Percentiles rank a stretch among this genome's conserved stretches.
Evolutionary conservation across 228 moss, liverwort and hornwort species (phyloP).

Genomic region (Sphagnum magellanicum): DNA sequence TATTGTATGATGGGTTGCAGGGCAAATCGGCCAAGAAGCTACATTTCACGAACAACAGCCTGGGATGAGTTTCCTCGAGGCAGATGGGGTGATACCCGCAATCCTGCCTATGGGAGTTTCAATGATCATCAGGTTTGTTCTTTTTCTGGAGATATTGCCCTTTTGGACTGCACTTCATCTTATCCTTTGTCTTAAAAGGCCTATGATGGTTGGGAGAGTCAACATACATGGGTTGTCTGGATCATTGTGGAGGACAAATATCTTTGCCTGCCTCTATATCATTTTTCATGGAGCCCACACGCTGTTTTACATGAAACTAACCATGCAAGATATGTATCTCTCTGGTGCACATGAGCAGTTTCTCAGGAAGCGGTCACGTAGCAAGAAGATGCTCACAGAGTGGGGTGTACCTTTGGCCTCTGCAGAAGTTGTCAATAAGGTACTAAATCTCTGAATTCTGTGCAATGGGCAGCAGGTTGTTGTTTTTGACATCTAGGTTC

Average conservation of each 20-base stretch:
- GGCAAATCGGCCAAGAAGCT: slow-evolving; percentile 93
- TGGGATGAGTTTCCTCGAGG: slow-evolving; percentile 96
- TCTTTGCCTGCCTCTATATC: too few species aligned
- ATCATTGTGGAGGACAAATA: too few species aligned
- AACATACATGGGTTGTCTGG: too few species aligned
- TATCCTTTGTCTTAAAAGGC: background rate
- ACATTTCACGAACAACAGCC: slow-evolving; percentile 74
- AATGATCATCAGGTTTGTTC: slow-evolving; percentile 81
- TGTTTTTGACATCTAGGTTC: background rate
- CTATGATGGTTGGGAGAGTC: too few species aligned
- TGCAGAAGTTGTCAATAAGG: slow-evolving; percentile 46
- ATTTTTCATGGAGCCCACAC: too few species aligned
- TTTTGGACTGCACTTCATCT: too few species aligned
- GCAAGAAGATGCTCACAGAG: slow-evolving; percentile 79
- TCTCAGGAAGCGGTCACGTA: slow-evolving; percentile 69
- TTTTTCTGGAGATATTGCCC: background rate
- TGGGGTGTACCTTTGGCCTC: slow-evolving; percentile 71
- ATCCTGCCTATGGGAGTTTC: slow-evolving; percentile 80
- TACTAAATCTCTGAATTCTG: slow-evolving; percentile 9
- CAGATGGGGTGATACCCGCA: slow-evolving; percentile 83
- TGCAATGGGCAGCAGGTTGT: background rate
- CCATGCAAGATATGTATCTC: too few species aligned
- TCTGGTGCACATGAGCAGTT: slow-evolving; percentile 30
- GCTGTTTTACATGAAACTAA: too few species aligned
- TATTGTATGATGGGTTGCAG: slow-evolving; percentile 13